phyloP scores from a whole-genome alignment of 2,329 filamentous ascomycete species.

The Botrytis paeoniae region DNA sequence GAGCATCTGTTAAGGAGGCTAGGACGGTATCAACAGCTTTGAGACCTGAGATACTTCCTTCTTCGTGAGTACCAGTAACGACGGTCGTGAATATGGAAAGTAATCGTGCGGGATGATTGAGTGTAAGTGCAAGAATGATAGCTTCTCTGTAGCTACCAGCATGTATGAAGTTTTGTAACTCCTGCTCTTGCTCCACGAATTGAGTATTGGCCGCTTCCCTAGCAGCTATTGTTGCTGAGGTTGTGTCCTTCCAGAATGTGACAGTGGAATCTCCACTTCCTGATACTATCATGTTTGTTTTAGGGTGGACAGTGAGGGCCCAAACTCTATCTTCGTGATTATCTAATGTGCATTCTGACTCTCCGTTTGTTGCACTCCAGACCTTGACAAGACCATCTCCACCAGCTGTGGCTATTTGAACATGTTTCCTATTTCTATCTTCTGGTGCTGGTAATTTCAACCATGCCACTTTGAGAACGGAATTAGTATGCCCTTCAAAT shows the following conservation, averaged over 20 bases:
- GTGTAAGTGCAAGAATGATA: conserved; percentile 84
- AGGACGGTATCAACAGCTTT: conserved; percentile 80
- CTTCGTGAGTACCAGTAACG: conserved; percentile 61
- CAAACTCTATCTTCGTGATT: conserved; percentile 97
- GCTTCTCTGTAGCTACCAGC: conserved; percentile 87
- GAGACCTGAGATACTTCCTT: conserved; percentile 61
- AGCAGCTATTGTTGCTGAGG: conserved; percentile 71
- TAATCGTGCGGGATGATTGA: conserved; percentile 89
- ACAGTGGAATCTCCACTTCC: conserved; percentile 90
- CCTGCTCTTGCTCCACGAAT: conserved; percentile 89
- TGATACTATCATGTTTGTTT: conserved; percentile 73
- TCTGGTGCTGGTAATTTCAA: conserved; percentile 53
- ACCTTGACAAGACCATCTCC: conserved; percentile 95
- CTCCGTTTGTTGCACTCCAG: conserved; percentile 85
- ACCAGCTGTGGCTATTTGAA: conserved; percentile 80
- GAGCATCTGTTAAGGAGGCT: conserved; percentile 73
- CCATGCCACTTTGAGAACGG: conserved; percentile 91
- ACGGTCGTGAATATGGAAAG: conserved; percentile 81
- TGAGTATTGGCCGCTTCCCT: conserved; percentile 71
- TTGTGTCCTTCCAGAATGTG: conserved; percentile 95
- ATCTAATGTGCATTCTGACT: conserved; percentile 85
- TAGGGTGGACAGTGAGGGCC: conserved; percentile 74
- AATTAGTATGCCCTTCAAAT: conserved; percentile 95
- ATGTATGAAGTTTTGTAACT: conserved; percentile 88
- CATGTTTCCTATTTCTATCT: conserved; percentile 54